Base-by-base conservation (phyloP, 495 filamentous ascomycete species). In the Penicillium parvum region DNA sequence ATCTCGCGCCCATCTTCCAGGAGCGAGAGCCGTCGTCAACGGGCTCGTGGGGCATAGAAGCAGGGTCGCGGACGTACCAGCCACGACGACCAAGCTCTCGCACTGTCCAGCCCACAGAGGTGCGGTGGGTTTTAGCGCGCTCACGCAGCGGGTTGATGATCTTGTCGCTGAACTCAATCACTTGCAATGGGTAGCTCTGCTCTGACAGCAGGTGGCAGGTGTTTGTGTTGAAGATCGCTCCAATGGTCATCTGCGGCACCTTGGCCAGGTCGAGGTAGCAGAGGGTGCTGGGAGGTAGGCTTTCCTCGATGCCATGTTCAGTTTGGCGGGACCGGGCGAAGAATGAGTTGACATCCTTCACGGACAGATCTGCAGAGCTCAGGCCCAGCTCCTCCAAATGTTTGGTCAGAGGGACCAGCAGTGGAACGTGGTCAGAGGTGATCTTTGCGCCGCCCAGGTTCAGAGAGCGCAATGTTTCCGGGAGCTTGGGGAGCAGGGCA, bases 1-100 rank as follows among this genome's bases (percentile, higher is more conserved):
- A 84, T 44, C 77, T 77, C n/a, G 86, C 87, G 9, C 88, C 88
- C 86, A 89, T 86, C 71, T 95, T 95, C 88, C 88, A 95, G 40
- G 58, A 55, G 19, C 84, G 73, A 22, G 74, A 63, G 5, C 83
- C 84, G 26, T 78, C 64, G 25, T 73, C 67, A 12, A 55, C 12
- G 22, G 56, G 52, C 23, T 50, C 43, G 11, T 58, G 30, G 12
- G 66, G 57, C 54, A 68, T 47, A n/a, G 64, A 58, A 1, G 65
- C 61, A 11, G 68, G 64, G 32, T 76, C 73, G 5, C 78, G 69
- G 5, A 82, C 84, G 51, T 69, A 92, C 88, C 71, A 91, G 49
- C 83, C 84, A 66, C 62, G 68, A 57, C 81, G 71, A 28, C 84
- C 84, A 9, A 82, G 71, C 49, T 90, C 84, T 35, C 79, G 75